Evolutionary conservation across 257 asterid species (phyloP), one percentile per base, ranked within the genome.

Genomic region (Marsdenia floribunda): DNA sequence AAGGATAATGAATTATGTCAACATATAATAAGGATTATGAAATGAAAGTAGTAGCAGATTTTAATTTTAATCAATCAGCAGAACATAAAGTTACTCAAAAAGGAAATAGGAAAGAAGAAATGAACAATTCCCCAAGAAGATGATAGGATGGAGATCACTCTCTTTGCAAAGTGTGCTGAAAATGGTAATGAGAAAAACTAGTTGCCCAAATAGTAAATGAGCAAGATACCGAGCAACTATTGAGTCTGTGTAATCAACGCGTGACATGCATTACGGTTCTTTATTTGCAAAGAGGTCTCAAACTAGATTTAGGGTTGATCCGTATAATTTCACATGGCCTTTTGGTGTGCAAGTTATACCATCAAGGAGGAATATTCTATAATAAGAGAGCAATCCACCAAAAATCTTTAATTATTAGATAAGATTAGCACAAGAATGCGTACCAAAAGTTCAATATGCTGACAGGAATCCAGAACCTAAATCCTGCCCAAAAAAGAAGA

Each of bases 401-500:
- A 76, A 67, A 77, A 40, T 26, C 46, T 21, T 50, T 75, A 24
- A 40, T 47, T 40, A 54, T 2, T 16, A 16, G 68, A 50, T 50
- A 60, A 55, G 44, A 18, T 26, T 2, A 52, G 66, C 47, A 55
- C 26, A 38, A 24, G 73, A 66, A 42, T 71, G 66, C 95, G 58
- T 88, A 92, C 99, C 99, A 85, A 78, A 94, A 94, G 73, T 94
- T 94, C 87, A 94, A 75, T 77, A 94, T 74, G 83, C 96, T 89
- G 82, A 94, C 98, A 66, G 98, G 98, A 76, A 94, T 84, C 97
- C 99, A 94, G 92, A 94, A 94, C 80, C 90, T 85, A 83, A 92
- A 90, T 24, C 99, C 99, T 94, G 97, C 66, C 59, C 58, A 73
- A 40, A 54, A 67, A 63, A 70, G 14, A 24, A 68, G 46, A 50